Base-by-base conservation (phyloP, 1,139 yeast genomes). In the Blastobotrys serpentis region DNA sequence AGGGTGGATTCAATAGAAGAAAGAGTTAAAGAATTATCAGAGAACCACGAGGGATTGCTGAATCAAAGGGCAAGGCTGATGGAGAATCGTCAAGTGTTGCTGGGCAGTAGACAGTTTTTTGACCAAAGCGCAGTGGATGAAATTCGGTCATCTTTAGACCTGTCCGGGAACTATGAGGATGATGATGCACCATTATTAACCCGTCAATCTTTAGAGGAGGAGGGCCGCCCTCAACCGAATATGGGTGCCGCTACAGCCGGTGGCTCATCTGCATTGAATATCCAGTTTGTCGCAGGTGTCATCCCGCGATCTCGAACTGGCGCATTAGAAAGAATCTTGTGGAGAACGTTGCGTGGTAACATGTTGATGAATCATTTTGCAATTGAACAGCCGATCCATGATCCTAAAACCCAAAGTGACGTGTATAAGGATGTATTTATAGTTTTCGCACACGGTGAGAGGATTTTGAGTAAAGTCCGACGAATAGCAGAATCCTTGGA, bases 261-360 rank as follows among this genome's bases (percentile, higher is more conserved):
- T 21, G 17, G 17, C 14, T 39, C 43, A 42, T 46, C 49, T 23
- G 52, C 40, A 19, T 40, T 61, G 45, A 72, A 73, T 52, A 74
- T 76, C 21, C 78, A 74, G 49, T 87, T 86, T 58, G 82, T 90
- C 37, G 76, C 94, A 21, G 98, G 98, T 58, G 87, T 88, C 7
- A 84, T 94, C 45, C 79, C 81, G 53, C 78, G 94, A 51, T 78
- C 77, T 21, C 86, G 86, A 63, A 81, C 84, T 46, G 73, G 75
- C 43, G 76, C 86, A 2, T 72, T 92, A 57, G 95, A 89, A 65
- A 86, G 88, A 59, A 88, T 94, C 48, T 74, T 94, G 56, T 92
- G 98, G 98, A 79, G 98, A 69, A 82, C 83, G 1, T 75, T 92
- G 58, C 82, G 97, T 67, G 97, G 98, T 65, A 90, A 90, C 66